Conservation (phyloP, 2,329 filamentous ascomycete genomes). For the Pezicula neosporulosa region DNA sequence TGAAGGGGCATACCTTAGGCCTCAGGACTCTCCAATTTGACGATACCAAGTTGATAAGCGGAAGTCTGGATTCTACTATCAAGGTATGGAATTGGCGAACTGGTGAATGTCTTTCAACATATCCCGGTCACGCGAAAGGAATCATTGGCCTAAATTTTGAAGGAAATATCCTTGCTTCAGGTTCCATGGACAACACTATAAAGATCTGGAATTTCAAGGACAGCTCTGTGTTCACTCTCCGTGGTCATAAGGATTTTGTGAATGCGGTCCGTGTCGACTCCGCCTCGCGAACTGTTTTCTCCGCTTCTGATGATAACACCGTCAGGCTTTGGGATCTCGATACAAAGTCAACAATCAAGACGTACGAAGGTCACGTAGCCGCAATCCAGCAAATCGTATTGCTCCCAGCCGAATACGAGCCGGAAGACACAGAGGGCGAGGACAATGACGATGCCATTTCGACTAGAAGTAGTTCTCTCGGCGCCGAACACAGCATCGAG, state of each 20-base stretch:
- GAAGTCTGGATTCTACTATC: constrained; percentile 81
- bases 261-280: constrained; percentile 91
- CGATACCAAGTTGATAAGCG: constrained; percentile 85
- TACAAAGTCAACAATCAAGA: constrained; percentile 71
- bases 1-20: constrained; percentile 76
- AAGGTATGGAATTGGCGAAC: constrained; percentile 98
- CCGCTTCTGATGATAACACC: constrained; percentile 89
- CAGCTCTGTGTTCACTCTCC: constrained; percentile 74
- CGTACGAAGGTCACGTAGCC: constrained; percentile 85
- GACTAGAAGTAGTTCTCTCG: constrained; percentile 27
- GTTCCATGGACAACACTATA: constrained; percentile 84
- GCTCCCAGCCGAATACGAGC: constrained; percentile 83
- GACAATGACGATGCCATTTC: constrained; percentile 49
- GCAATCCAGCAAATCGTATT: constrained; percentile 90
- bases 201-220: constrained; percentile 91
- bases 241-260: constrained; percentile 90
- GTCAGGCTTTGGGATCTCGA: constrained; percentile 93
- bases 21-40: constrained; percentile 92
- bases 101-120: constrained; percentile 78
- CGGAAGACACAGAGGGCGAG: constrained; percentile 65
- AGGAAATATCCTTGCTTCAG: constrained; percentile 78
- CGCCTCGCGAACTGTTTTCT: constrained; percentile 79
- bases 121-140: constrained; percentile 74
- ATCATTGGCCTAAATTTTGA: constrained; percentile 89
- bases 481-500: constrained; percentile 5